Percentiles rank a stretch among this genome's conserved stretches.
Conservation (phyloP, 306 rosid species). For the Acacia acuminata region DNA sequence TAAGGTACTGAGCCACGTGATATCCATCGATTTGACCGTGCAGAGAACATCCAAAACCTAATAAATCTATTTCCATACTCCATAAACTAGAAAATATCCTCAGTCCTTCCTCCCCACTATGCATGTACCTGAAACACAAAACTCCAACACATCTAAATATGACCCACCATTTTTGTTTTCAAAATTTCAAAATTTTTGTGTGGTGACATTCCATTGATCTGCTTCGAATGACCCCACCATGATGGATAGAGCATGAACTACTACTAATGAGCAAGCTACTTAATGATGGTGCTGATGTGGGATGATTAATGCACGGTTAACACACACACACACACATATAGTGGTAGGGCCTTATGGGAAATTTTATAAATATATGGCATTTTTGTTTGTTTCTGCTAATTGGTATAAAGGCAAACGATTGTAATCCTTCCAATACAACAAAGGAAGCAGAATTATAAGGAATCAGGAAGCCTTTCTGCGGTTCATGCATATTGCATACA, state of each 20-base stretch:
- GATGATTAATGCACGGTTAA: slow-evolving; percentile 1
- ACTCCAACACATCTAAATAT: background rate
- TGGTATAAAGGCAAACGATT: background rate
- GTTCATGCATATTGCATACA: background rate
- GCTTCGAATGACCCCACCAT: background rate
- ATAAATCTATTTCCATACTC: slow-evolving; percentile 10
- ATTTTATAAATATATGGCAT: background rate
- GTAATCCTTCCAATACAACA: background rate
- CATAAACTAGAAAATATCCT: slow-evolving; percentile 13
- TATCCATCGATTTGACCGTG: slow-evolving; percentile 20
- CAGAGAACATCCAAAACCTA: background rate
- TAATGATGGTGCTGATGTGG: slow-evolving; percentile 11
- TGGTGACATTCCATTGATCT: background rate
- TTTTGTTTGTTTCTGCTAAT: background rate
- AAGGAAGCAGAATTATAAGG: background rate
- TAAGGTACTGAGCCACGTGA: slow-evolving; percentile 31
- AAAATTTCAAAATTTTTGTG: background rate
- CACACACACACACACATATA: background rate
- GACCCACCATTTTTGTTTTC: background rate
- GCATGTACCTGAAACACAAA: background rate
- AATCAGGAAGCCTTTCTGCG: background rate
- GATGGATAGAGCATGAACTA: background rate
- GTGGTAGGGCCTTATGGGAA: background rate
- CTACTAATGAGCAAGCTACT: background rate
- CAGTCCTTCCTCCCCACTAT: slow-evolving; percentile 13